These are phyloP conservation scores for Sugiyamaella sp. DNA, from an alignment of 1,139 yeast genomes.

Conservation along the genomic window DNA sequence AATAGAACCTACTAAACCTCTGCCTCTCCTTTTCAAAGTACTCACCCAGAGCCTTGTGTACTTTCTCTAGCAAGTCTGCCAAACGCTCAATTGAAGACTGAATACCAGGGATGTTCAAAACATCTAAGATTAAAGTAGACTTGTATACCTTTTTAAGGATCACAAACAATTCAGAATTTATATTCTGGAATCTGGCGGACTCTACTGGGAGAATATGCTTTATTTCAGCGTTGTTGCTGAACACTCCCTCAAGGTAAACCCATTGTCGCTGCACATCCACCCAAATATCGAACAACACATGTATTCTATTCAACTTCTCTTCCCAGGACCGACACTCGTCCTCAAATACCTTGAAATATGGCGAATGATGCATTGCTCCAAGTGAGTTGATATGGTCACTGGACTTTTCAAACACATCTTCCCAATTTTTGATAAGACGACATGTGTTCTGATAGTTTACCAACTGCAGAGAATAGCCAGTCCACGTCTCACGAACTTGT, in stretches of 20 bases:
- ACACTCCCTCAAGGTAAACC: slow-evolving; percentile 83
- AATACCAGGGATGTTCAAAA: slow-evolving; percentile 57
- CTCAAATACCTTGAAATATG: slow-evolving; percentile 64
- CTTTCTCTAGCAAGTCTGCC: slow-evolving; percentile 57
- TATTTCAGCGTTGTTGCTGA: slow-evolving; percentile 61
- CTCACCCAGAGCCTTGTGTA: slow-evolving; percentile 71
- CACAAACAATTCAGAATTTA: slow-evolving; percentile 62
- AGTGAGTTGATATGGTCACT: slow-evolving; percentile 65
- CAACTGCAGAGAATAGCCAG: slow-evolving; percentile 52
- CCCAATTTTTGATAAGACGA: slow-evolving; percentile 71
- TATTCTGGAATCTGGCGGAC: slow-evolving; percentile 63
- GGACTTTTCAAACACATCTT: slow-evolving; percentile 58
- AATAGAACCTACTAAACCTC: slow-evolving; percentile 78
- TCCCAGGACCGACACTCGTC: slow-evolving; percentile 61
- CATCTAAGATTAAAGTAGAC: slow-evolving; percentile 58
- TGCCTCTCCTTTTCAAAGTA: slow-evolving; percentile 82
- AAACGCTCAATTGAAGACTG: slow-evolving; percentile 53
- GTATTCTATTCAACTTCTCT: slow-evolving; percentile 54
- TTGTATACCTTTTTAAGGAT: slow-evolving; percentile 56
- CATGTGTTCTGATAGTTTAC: slow-evolving; percentile 58
- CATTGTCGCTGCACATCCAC: slow-evolving; percentile 87
- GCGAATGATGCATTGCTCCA: slow-evolving; percentile 72
- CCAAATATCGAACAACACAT: slow-evolving; percentile 67
- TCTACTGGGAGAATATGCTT: slow-evolving; percentile 69
- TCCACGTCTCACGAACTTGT: slow-evolving; percentile 49